A percentile compares a stretch with the other conserved stretches of the same genome.
Conservation (phyloP, 805 yeast species). For the Lipomyces chichibuensis region DNA sequence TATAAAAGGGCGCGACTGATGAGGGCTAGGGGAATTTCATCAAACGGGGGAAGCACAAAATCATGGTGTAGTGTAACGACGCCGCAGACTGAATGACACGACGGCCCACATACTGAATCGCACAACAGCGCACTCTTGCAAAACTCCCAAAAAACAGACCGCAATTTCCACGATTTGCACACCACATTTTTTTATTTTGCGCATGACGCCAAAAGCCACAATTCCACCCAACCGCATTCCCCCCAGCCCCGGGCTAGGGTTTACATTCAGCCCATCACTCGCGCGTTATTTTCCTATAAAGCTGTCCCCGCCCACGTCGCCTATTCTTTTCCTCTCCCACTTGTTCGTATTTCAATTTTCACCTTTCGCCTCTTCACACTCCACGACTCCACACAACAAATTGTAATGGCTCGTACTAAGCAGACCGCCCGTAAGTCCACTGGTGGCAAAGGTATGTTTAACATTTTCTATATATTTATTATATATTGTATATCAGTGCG, state of each 20-base stretch:
- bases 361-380: constrained; percentile 3
- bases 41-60: constrained; percentile 11
- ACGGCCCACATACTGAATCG: neutral
- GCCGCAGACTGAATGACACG: neutral
- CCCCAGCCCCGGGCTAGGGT: constrained; percentile 25
- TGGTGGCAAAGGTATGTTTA: constrained; percentile 64
- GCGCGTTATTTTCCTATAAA: constrained; percentile 28
- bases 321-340: constrained; percentile 3
- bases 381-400: neutral
- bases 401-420: constrained; percentile 79
- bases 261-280: constrained; percentile 15
- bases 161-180: constrained; percentile 21
- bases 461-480: neutral
- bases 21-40: constrained; percentile 31
- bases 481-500: neutral
- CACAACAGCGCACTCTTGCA: constrained; percentile 2
- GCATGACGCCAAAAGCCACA: neutral
- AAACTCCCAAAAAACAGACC: constrained; percentile 13
- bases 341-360: neutral
- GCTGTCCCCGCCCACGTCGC: constrained; percentile 17
- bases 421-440: constrained; percentile 89
- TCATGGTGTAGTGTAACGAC: neutral
- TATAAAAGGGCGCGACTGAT: constrained; percentile 19
- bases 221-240: constrained; percentile 1
- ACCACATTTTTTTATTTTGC: constrained; percentile 3